phyloP scores from a whole-genome alignment of 345 rosid species.

The Syzygium oleosum region DNA sequence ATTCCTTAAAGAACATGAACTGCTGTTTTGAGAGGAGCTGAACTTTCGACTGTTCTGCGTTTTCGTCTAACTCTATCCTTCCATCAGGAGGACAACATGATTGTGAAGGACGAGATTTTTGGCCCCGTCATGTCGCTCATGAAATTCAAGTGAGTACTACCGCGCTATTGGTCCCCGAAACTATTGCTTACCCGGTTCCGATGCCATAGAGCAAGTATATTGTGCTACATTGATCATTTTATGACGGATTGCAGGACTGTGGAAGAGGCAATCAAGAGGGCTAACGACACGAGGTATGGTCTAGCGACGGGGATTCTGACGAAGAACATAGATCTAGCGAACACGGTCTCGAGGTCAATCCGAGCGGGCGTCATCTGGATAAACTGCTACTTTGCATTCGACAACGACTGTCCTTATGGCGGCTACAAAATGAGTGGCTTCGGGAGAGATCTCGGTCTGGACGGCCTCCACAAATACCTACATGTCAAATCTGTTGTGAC shows the following conservation, averaged over 20 bases:
- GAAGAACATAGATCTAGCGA: constrained; percentile 47
- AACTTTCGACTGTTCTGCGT: neutral
- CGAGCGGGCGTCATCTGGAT: constrained; percentile 62
- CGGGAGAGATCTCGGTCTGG: constrained; percentile 58
- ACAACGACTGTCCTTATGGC: constrained; percentile 53
- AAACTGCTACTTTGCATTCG: constrained; percentile 62
- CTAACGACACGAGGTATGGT: constrained; percentile 65
- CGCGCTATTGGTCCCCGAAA: too few species aligned
- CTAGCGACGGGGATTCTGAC: constrained; percentile 75
- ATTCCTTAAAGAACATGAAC: neutral
- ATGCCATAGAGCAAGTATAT: neutral
- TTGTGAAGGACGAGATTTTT: constrained; percentile 67
- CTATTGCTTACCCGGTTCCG: too few species aligned
- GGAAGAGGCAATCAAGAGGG: constrained; percentile 55
- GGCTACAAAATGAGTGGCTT: constrained; percentile 72
- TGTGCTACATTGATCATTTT: neutral
- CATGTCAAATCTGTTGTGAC: constrained; percentile 59
- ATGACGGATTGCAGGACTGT: constrained; percentile 36
- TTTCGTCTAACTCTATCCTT: neutral
- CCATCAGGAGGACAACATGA: constrained; percentile 55
- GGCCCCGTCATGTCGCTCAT: constrained; percentile 71
- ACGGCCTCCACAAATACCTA: constrained; percentile 49
- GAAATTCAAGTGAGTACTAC: constrained; percentile 55
- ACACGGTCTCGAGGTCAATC: constrained; percentile 63
- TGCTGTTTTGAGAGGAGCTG: neutral